phyloP scores from a whole-genome alignment of 805 yeast genomes.

The Ogataea populi-albae region DNA sequence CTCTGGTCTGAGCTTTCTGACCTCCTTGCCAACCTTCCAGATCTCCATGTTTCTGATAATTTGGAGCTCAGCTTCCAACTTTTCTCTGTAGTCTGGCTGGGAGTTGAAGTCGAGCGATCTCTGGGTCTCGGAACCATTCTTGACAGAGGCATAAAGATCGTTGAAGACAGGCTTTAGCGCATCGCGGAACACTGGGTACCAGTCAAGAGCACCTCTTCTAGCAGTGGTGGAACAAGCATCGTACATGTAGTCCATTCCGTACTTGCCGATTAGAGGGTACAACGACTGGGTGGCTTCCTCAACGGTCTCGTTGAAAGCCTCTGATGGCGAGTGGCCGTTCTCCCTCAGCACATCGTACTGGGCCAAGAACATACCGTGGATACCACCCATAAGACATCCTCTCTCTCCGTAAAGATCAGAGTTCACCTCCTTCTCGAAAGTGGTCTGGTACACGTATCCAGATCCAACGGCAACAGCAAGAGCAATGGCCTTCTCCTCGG shows the following conservation, averaged over 20 bases:
- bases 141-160: constrained; percentile 91
- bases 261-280: constrained; percentile 97
- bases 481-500: constrained; percentile 98
- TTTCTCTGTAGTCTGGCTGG: constrained; percentile 95
- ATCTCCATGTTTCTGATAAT: constrained; percentile 96
- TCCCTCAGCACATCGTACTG: constrained; percentile 99
- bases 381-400: constrained; percentile 99
- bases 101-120: constrained; percentile 99
- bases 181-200: constrained; percentile 99
- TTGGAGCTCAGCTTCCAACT: constrained; percentile 89
- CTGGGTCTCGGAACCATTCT: constrained; percentile 95
- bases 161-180: constrained; percentile 98
- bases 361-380: constrained; percentile 99
- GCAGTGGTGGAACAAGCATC: constrained; percentile 99
- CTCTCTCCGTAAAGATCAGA: constrained; percentile 99
- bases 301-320: constrained; percentile 99
- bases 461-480: constrained; percentile 99
- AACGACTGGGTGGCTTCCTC: constrained; percentile 99
- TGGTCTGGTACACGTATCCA: constrained; percentile 99
- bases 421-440: constrained; percentile 98
- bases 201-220: constrained; percentile 99
- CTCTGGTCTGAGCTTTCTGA: constrained; percentile 99
- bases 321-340: constrained; percentile 99
- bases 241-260: constrained; percentile 99
- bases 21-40: constrained; percentile 99